Percentiles rank a stretch among this genome's conserved stretches.
Evolutionary conservation across 2,329 filamentous ascomycete species (phyloP).

Genomic region (Alternaria gaisen): DNA sequence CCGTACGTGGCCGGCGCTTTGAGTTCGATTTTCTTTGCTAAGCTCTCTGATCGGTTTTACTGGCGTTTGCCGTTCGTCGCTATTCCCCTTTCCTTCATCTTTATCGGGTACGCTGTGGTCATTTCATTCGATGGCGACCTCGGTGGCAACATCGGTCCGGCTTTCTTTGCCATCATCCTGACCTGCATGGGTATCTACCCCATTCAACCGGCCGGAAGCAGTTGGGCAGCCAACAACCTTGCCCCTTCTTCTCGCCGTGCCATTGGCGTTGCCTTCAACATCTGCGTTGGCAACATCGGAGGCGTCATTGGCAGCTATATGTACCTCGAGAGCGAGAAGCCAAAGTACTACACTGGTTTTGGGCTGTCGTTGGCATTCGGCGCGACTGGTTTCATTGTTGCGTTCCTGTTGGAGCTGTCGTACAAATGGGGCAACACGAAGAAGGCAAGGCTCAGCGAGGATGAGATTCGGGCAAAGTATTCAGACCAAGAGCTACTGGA

Average conservation of each 20-base stretch:
- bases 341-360: constrained; percentile 50
- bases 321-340: constrained; percentile 48
- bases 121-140: constrained; percentile 54
- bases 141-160: constrained; percentile 52
- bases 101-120: constrained; percentile 41
- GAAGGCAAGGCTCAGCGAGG: constrained; percentile 48
- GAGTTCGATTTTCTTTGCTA: constrained; percentile 33
- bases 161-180: constrained; percentile 58
- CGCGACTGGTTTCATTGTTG: constrained; percentile 25
- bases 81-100: constrained; percentile 46
- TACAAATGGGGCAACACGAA: constrained; percentile 19
- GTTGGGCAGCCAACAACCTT: constrained; percentile 45
- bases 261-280: constrained; percentile 43
- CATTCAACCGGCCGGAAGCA: constrained; percentile 40
- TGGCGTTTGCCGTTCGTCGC: constrained; percentile 33
- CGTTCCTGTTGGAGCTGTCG: constrained; percentile 32
- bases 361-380: constrained; percentile 38
- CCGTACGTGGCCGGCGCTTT: constrained; percentile 39
- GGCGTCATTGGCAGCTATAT: constrained; percentile 48
- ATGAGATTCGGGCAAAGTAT: constrained; percentile 47
- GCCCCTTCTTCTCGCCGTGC: constrained; percentile 42
- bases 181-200: constrained; percentile 53
- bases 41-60: constrained; percentile 36
- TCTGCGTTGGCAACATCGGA: constrained; percentile 41
- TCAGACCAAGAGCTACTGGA: constrained; percentile 49